Conservation (phyloP, 73 alveolate species). For the Uronychia binucleata region DNA sequence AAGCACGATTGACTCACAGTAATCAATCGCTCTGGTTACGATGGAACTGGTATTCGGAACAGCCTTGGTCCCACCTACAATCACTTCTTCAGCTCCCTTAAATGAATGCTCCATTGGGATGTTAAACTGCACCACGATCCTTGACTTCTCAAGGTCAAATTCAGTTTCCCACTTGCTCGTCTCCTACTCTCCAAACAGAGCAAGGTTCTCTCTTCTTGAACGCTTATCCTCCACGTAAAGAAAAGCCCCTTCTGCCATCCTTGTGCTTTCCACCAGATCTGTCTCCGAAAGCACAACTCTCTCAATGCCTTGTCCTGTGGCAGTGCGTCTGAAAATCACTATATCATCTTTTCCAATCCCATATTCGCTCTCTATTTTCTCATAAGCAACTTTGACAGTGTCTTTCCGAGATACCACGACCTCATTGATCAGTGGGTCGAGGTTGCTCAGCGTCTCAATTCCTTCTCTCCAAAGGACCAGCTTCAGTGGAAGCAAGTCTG, state of each 20-base stretch:
- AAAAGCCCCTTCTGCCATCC: no score
- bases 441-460: background rate
- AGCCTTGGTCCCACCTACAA: background rate
- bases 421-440: background rate
- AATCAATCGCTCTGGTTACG: background rate
- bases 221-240: no score
- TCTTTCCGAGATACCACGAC: background rate
- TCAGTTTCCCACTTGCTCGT: constrained; percentile 53
- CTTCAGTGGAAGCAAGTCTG: constrained; percentile 3
- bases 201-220: no score
- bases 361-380: background rate
- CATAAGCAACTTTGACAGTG: background rate
- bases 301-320: background rate
- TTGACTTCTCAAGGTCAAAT: constrained; percentile 41
- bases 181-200: no score
- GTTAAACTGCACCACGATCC: constrained; percentile 41
- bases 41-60: no score
- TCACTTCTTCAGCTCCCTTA: background rate
- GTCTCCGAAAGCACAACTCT: background rate
- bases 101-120: no score
- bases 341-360: background rate
- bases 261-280: background rate
- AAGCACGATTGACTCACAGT: background rate
- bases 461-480: constrained; percentile 13
- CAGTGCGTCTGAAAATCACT: constrained; percentile 2